Evolutionary conservation across 345 rosid genomes (phyloP).

Genomic region (Salix purpurea): DNA sequence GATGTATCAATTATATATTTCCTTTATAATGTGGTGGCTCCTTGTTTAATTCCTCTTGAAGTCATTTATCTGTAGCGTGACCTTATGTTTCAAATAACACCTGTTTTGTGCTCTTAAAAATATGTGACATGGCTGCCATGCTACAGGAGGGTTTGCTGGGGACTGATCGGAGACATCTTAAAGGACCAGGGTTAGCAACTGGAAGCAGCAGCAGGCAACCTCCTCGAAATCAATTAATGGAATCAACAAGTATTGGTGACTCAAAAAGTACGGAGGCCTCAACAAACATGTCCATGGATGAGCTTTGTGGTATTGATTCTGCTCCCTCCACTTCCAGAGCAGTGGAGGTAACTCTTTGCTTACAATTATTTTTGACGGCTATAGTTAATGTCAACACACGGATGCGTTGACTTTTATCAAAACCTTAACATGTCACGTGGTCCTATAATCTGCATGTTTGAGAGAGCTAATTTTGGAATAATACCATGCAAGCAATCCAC

Average conservation of each 20-base stretch:
- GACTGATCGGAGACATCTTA: slow-evolving; percentile 67
- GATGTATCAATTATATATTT: neutral
- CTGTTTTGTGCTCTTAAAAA: neutral
- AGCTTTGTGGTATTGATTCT: slow-evolving; percentile 62
- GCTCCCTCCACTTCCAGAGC: slow-evolving; percentile 80
- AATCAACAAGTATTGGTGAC: slow-evolving; percentile 54
- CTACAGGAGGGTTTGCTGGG: slow-evolving; percentile 62
- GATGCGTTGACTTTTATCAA: neutral
- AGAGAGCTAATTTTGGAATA: neutral
- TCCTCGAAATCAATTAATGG: slow-evolving; percentile 58
- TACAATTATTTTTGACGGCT: neutral
- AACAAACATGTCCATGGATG: slow-evolving; percentile 56
- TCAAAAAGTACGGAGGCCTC: slow-evolving; percentile 73
- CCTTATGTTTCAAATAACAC: neutral
- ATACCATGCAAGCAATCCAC: neutral
- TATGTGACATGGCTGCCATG: neutral
- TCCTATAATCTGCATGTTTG: neutral
- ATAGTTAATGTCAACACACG: neutral
- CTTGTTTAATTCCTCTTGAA: neutral
- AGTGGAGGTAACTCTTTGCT: slow-evolving; percentile 53
- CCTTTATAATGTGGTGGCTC: neutral
- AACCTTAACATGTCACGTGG: neutral
- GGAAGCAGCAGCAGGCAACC: slow-evolving; percentile 73
- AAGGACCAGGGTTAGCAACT: slow-evolving; percentile 58
- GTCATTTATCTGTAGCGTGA: neutral